phyloP scores from a whole-genome alignment of 2,329 filamentous ascomycete species.

The Falciphora oryzae region DNA sequence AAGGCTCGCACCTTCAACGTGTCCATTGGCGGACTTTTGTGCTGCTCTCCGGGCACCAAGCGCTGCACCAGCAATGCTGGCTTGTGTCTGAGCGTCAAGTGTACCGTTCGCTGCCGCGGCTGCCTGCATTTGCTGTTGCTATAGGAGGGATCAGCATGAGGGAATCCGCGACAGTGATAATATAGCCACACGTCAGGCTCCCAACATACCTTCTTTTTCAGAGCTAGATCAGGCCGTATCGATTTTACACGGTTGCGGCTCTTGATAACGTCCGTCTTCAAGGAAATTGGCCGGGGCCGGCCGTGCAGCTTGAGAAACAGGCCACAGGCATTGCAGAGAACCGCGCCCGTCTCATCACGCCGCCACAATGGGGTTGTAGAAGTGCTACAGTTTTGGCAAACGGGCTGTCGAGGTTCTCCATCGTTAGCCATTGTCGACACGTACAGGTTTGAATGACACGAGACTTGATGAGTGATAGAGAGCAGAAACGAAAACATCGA shows the following conservation, averaged over 20 bases:
- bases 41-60: constrained; percentile 53
- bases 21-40: constrained; percentile 66
- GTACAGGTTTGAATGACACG: constrained; percentile 8
- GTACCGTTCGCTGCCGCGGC: constrained; percentile 52
- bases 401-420: constrained; percentile 70
- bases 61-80: constrained; percentile 45
- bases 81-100: constrained; percentile 45
- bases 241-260: constrained; percentile 92
- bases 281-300: constrained; percentile 83
- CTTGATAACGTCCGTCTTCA: constrained; percentile 99
- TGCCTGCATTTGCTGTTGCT: constrained; percentile 16
- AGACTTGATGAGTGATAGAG: background rate
- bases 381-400: constrained; percentile 93
- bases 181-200: background rate
- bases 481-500: background rate
- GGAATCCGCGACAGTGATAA: constrained; percentile 3
- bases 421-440: constrained; percentile 50
- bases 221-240: constrained; percentile 66
- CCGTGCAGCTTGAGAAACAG: constrained; percentile 96
- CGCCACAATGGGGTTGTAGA: constrained; percentile 96
- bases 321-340: constrained; percentile 97
- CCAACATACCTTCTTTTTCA: constrained; percentile 71
- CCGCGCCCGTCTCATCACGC: constrained; percentile 89
- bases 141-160: background rate
- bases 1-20: constrained; percentile 69